Conservation (phyloP, 73 alveolate genomes). For the Paramecium caudatum region DNA sequence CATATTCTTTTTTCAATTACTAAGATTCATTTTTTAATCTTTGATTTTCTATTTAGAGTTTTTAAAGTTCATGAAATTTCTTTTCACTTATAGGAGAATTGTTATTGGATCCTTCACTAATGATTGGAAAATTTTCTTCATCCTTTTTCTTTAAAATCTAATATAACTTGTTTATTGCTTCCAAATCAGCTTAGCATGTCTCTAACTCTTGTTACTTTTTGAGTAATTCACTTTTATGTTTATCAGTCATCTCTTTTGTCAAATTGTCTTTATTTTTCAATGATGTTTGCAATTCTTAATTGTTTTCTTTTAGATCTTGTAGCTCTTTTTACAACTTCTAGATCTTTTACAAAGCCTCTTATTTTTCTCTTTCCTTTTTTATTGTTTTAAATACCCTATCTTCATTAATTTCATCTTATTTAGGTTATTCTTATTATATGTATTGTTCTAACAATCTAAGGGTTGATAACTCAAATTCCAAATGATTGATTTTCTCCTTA, state of each 20-base stretch:
- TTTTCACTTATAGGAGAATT: background rate
- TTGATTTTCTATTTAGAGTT: background rate
- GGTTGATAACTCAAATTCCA: constrained; percentile 35
- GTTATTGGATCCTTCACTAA: background rate
- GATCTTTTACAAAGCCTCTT: background rate
- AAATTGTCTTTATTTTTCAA: background rate
- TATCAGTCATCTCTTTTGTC: background rate
- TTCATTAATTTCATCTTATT: constrained; percentile 35
- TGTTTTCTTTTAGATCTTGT: background rate
- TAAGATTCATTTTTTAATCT: constrained; percentile 20
- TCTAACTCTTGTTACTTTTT: background rate
- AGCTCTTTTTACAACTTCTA: background rate
- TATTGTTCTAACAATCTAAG: constrained; percentile 30
- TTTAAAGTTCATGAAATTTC: background rate
- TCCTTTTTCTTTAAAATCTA: background rate
- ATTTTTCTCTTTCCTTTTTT: constrained; percentile 2
- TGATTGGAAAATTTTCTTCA: background rate
- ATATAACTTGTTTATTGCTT: background rate
- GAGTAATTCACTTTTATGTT: background rate
- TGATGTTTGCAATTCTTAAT: constrained; percentile 8
- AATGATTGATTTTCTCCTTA: constrained; percentile 5
- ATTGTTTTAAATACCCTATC: background rate
- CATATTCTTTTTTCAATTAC: constrained; percentile 38
- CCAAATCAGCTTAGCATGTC: background rate
- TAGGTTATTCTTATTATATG: constrained; percentile 15